Evolutionary conservation across 139 green algal genomes (phyloP).

Genomic region (Tetradesmus lagerheimii): DNA sequence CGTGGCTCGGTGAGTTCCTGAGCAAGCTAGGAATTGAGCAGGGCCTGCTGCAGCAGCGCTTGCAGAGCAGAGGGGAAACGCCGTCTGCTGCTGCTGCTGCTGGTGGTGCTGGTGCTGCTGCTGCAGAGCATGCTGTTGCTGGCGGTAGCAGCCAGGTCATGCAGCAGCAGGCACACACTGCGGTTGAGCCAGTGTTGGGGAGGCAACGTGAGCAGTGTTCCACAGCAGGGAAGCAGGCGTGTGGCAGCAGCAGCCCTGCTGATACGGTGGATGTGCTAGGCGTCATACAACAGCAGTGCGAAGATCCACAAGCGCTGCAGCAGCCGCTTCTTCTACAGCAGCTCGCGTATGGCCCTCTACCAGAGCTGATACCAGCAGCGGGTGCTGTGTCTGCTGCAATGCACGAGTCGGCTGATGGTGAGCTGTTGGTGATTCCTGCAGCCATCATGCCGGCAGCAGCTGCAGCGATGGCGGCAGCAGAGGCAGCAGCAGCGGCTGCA

Average conservation of each 20-base stretch:
- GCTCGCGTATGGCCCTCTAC: too few species aligned
- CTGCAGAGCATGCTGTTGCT: background rate
- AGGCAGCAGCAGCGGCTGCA: too few species aligned
- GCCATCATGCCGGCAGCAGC: background rate
- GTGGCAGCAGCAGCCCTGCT: background rate
- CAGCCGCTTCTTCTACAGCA: background rate
- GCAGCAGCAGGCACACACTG: background rate
- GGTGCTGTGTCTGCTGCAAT: too few species aligned
- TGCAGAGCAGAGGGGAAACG: background rate
- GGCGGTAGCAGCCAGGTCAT: background rate
- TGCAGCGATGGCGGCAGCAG: too few species aligned
- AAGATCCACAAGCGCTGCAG: background rate
- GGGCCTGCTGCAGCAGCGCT: background rate
- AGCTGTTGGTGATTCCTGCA: too few species aligned
- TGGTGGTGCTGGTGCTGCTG: background rate
- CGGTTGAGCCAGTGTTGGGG: background rate
- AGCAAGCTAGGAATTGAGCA: background rate
- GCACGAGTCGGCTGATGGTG: too few species aligned
- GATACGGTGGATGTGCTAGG: background rate
- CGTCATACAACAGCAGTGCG: background rate
- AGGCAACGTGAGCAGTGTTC: background rate
- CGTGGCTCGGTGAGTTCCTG: slow-evolving; percentile 14
- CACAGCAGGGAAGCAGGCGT: background rate
- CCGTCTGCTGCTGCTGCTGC: background rate
- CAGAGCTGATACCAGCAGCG: too few species aligned